Evolutionary conservation across 768 basidiomycete species (phyloP).

Genomic region (Russula ochroleuca): DNA sequence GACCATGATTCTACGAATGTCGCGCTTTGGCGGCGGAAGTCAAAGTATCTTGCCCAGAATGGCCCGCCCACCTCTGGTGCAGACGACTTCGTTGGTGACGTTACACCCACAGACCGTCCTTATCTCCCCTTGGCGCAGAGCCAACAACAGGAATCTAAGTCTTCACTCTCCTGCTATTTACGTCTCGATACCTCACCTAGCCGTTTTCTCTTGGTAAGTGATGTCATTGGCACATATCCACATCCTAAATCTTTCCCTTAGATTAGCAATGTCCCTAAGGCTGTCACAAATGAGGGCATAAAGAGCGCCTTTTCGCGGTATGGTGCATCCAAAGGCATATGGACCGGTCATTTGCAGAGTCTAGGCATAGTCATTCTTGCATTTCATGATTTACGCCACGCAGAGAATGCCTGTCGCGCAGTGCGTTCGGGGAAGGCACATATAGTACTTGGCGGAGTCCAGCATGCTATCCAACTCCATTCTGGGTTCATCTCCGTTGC

Average conservation of each 20-base stretch:
- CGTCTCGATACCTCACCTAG: conserved; percentile 27
- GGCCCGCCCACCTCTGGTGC: conserved; percentile 4
- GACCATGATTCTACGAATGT: conserved; percentile 30
- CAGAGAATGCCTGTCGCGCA: conserved; percentile 24
- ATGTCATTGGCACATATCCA: neutral
- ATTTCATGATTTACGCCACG: conserved; percentile 25
- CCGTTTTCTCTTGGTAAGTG: conserved; percentile 32
- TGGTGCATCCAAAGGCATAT: conserved; percentile 27
- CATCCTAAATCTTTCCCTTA: conserved; percentile 8
- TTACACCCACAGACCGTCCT: conserved; percentile 18
- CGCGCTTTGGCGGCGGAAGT: conserved; percentile 19
- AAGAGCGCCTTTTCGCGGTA: conserved; percentile 22
- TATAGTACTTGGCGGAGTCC: conserved; percentile 13
- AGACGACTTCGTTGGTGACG: conserved; percentile 10
- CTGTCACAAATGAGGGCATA: conserved; percentile 19
- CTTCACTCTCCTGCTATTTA: conserved; percentile 2
- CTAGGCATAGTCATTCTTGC: conserved; percentile 27
- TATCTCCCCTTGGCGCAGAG: conserved; percentile 1
- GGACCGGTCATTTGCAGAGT: conserved; percentile 24
- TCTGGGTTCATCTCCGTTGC: conserved; percentile 23
- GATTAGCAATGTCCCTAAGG: conserved; percentile 25
- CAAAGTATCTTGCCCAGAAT: conserved; percentile 8
- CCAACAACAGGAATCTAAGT: conserved; percentile 1
- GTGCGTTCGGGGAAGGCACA: conserved; percentile 20
- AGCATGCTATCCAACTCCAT: conserved; percentile 18